Conservation (phyloP, 2,329 filamentous ascomycete genomes). For the Venturia nashicola region DNA sequence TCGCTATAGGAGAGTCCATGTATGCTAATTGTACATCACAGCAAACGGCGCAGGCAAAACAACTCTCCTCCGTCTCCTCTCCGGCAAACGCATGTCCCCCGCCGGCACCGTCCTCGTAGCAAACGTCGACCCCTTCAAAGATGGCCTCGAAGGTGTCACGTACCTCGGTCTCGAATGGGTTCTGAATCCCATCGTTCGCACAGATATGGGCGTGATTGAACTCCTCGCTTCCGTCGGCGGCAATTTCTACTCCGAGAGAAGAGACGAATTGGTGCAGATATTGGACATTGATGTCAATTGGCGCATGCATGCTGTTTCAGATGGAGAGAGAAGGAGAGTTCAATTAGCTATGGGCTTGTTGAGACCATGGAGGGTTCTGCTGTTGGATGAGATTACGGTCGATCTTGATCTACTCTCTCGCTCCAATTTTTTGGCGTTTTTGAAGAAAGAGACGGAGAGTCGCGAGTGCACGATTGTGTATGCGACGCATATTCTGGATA, state of each 20-base stretch:
- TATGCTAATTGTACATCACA: slow-evolving; percentile 20
- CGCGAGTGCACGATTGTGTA: slow-evolving; percentile 88
- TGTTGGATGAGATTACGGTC: slow-evolving; percentile 94
- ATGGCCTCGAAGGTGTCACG: slow-evolving; percentile 82
- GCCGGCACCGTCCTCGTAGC: slow-evolving; percentile 60
- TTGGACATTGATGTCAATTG: slow-evolving; percentile 85
- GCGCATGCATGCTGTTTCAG: slow-evolving; percentile 92
- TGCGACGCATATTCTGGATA: slow-evolving; percentile 93
- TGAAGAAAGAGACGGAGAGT: slow-evolving; percentile 74
- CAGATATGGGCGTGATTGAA: slow-evolving; percentile 82
- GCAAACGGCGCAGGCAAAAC: slow-evolving; percentile 96
- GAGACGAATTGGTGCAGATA: slow-evolving; percentile 77
- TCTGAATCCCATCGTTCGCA: slow-evolving; percentile 88
- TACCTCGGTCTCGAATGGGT: slow-evolving; percentile 98
- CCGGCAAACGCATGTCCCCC: slow-evolving; percentile 87
- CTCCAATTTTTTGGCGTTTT: slow-evolving; percentile 71
- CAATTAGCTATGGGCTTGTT: slow-evolving; percentile 94
- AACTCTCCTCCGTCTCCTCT: slow-evolving; percentile 84
- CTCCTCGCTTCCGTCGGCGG: slow-evolving; percentile 79
- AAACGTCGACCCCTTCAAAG: slow-evolving; percentile 83
- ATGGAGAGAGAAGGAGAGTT: slow-evolving; percentile 82
- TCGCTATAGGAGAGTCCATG: neutral
- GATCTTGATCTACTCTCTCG: slow-evolving; percentile 83
- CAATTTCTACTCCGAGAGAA: slow-evolving; percentile 64
- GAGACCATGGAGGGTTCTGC: slow-evolving; percentile 77